Conservation (phyloP, 805 yeast species). For the Yarrowia yakushimensis region DNA sequence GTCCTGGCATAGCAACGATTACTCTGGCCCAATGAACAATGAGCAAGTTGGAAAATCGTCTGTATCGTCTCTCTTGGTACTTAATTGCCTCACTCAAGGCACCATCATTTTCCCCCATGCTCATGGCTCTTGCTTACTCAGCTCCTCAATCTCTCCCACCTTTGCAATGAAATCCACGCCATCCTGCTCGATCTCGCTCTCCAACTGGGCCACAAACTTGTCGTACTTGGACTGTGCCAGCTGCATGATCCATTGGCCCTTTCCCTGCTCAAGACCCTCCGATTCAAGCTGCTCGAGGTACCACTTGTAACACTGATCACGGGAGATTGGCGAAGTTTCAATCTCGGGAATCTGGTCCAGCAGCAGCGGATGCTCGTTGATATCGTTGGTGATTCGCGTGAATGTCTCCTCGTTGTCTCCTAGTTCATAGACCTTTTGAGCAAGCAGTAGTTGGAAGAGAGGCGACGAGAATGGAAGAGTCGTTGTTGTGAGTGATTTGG, state of each 20-base stretch:
- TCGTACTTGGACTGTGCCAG: slow-evolving; percentile 12
- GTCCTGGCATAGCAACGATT: too few species aligned
- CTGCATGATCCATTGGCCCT: slow-evolving; percentile 20
- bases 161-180: background rate
- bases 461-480: background rate
- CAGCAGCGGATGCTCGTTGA: slow-evolving; percentile 36
- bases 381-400: slow-evolving; percentile 30
- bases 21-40: too few species aligned
- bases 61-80: too few species aligned
- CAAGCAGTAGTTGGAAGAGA: slow-evolving; percentile 36
- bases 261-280: slow-evolving; percentile 11
- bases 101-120: background rate
- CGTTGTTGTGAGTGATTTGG: background rate
- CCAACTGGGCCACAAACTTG: background rate
- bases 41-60: too few species aligned
- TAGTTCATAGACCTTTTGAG: slow-evolving; percentile 38
- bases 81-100: too few species aligned
- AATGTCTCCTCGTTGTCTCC: slow-evolving; percentile 31
- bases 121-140: background rate
- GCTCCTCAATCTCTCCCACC: background rate
- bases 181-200: background rate
- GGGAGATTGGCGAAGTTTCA: background rate
- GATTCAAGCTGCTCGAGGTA: background rate
- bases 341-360: slow-evolving; percentile 20
- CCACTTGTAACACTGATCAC: slow-evolving; percentile 1